phyloP scores from a whole-genome alignment of 2,329 filamentous ascomycete genomes.

The Botryotinia calthae region DNA sequence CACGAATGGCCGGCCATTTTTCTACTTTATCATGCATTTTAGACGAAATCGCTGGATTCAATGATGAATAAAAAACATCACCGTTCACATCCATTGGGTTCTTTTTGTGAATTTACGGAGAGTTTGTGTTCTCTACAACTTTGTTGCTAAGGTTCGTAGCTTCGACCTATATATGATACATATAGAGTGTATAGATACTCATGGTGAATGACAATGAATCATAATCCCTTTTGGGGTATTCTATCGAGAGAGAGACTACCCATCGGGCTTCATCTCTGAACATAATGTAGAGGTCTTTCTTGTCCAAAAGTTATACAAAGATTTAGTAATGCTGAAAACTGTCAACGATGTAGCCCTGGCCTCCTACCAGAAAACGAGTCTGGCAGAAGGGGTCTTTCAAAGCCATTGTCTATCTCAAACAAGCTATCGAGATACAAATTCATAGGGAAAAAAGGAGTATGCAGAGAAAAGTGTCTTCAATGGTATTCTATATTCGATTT shows the following conservation, averaged over 20 bases:
- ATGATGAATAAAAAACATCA: neutral
- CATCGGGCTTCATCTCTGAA: too few relatives aligned
- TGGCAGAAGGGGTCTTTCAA: neutral
- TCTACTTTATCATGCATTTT: neutral
- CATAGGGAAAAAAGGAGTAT: neutral
- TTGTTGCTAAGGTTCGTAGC: neutral
- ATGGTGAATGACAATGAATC: neutral
- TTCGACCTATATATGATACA: neutral
- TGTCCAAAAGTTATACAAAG: neutral
- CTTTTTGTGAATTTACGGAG: neutral
- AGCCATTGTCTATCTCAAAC: neutral
- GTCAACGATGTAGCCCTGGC: neutral
- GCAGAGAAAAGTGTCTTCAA: neutral
- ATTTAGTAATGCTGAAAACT: neutral
- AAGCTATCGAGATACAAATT: neutral
- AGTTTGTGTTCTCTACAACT: rapidly evolving
- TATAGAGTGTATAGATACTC: neutral
- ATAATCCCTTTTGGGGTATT: neutral
- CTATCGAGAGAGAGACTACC: neutral
- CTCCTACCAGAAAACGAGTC: neutral
- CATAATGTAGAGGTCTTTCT: neutral
- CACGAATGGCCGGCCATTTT: neutral
- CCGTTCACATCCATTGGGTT: neutral
- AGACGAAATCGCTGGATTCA: neutral
- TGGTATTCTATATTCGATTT: neutral